A percentile compares a stretch with the other conserved stretches of the same genome.
These are phyloP conservation scores for Alternaria incomplexa DNA, from an alignment of 2,329 filamentous ascomycete genomes.

Conservation along the genomic window DNA sequence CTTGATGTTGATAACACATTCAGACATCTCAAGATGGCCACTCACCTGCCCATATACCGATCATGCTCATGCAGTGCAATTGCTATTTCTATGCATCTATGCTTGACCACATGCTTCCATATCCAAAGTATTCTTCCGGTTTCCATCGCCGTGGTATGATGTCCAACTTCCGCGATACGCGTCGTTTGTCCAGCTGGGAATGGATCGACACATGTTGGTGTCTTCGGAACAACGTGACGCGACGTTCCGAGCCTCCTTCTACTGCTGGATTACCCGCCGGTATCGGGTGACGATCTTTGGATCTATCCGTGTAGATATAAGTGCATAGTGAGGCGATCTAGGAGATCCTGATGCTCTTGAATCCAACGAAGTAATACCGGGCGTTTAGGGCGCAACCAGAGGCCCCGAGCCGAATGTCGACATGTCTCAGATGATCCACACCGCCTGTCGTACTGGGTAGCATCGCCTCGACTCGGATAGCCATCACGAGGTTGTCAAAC, in stretches of 20 bases:
- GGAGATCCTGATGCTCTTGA: neutral
- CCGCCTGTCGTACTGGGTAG: neutral
- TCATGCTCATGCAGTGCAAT: neutral
- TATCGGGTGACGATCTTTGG: neutral
- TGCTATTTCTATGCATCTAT: neutral
- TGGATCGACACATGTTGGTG: neutral
- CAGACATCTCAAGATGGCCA: neutral
- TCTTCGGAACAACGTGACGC: neutral
- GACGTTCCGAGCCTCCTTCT: neutral
- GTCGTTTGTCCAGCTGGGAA: neutral
- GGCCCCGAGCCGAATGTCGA: neutral
- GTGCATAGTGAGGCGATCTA: conserved; percentile 1
- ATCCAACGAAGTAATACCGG: neutral
- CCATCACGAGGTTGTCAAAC: neutral
- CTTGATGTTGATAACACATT: neutral
- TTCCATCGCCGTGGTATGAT: neutral
- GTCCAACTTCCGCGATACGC: neutral
- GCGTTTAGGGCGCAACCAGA: neutral
- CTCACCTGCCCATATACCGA: neutral
- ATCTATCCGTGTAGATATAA: neutral
- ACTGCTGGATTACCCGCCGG: neutral
- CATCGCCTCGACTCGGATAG: neutral
- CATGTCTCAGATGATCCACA: neutral
- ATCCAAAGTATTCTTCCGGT: neutral
- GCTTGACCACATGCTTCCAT: neutral